Evolutionary conservation across 2,329 filamentous ascomycete species (phyloP), one percentile per base, ranked within the genome.

Genomic region (Rutstroemia sp.): DNA sequence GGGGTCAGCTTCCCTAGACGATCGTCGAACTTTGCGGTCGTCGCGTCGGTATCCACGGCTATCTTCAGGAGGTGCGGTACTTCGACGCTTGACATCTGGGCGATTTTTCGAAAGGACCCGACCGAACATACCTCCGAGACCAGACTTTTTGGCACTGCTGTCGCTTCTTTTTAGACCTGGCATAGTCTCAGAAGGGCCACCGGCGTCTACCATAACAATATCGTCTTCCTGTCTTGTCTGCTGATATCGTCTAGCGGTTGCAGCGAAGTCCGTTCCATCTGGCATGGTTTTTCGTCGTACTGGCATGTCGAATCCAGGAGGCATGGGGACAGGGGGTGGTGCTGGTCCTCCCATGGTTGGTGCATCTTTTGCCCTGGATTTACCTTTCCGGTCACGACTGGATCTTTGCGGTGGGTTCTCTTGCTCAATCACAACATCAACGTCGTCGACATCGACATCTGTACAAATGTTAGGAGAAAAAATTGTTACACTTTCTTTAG

Each of bases 141-240:
- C 79, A 66, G 75, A 71, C 66, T 84, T 87, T 68, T 81, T 85
- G 3, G 83, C 76, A 54, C 73, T 79, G 4, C 85, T 86, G 61
- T 78, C 81, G 39, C 82, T 80, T 48, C 85, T 80, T 66, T 80
- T 83, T 48, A 84, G 64, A 44, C 58, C 57, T 39, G 58, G 55
- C 19, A 44, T 19, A 36, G 58, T 60, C 36, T 68, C 66, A 38
- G 80, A 75, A 4, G 78, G 71, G 30, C 78, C 77, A 47, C 70
- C 70, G 25, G 70, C 70, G 61, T 86, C 78, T 42, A 80, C 75
- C 75, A 84, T 78, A 50, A 81, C 75, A 56, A 81, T 73, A 64
- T 86, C 82, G 49, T 86, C 82, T 61, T 87, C 84, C 57, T 82
- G 79, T 56, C 84, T 75, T 25, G 82, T 75, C 72, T 87, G 85